Conservation (phyloP, 768 basidiomycete genomes). For the Dioszegia crocea region DNA sequence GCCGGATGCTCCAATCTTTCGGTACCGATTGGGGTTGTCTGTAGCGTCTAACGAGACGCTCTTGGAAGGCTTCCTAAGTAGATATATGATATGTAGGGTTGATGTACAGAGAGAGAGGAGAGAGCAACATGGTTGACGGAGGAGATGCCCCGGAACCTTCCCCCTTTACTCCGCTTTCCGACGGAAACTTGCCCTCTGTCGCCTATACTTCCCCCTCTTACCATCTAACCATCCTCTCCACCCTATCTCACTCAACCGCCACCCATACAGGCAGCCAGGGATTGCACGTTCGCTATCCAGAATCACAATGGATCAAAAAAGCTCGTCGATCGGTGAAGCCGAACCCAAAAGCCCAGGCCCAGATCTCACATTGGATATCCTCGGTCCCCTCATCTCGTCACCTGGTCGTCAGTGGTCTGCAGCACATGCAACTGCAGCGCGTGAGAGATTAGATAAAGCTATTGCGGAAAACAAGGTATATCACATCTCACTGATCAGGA, state of each 20-base stretch:
- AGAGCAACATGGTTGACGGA: too few relatives aligned
- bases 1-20: too few relatives aligned
- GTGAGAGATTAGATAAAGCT: constrained; percentile 64
- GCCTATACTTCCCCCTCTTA: neutral
- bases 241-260: too few relatives aligned
- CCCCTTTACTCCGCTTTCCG: neutral
- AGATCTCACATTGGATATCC: constrained; percentile 26
- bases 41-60: too few relatives aligned
- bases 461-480: constrained; percentile 68
- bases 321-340: too few relatives aligned
- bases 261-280: too few relatives aligned
- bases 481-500: neutral
- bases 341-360: neutral
- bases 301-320: too few relatives aligned
- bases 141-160: neutral
- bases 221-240: neutral
- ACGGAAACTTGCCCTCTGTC: too few relatives aligned
- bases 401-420: constrained; percentile 15
- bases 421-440: constrained; percentile 17
- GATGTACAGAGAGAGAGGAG: neutral
- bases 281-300: too few relatives aligned
- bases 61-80: too few relatives aligned
- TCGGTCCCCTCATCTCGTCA: constrained; percentile 27
- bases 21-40: too few relatives aligned
- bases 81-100: neutral